A percentile compares a stretch with the other conserved stretches of the same genome.
Conservation (phyloP, 2,329 filamentous ascomycete genomes). For the Phaeosphaeriaceae sp. region DNA sequence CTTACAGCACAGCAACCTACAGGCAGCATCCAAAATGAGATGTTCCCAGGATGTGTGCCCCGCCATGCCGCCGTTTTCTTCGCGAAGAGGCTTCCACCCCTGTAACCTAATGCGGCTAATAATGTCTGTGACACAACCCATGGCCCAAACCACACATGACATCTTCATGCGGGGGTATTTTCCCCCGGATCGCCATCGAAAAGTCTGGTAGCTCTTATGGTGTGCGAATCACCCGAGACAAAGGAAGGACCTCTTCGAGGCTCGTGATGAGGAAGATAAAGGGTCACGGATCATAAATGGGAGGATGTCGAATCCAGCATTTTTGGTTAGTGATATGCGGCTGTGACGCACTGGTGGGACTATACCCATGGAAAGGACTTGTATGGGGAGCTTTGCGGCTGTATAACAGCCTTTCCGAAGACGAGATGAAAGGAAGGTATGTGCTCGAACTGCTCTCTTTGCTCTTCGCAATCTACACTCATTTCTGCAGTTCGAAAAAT, state of each 20-base stretch:
- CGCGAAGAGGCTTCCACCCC: background rate
- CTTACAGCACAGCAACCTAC: too few relatives aligned
- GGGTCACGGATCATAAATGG: background rate
- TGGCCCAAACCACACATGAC: conserved; percentile 10
- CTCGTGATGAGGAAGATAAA: background rate
- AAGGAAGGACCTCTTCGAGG: background rate
- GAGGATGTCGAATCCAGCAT: conserved; percentile 5
- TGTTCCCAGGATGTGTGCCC: too few relatives aligned
- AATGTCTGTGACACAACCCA: conserved; percentile 24
- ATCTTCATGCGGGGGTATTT: conserved; percentile 26
- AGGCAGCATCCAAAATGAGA: too few relatives aligned
- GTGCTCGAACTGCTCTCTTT: background rate
- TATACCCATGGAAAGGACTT: conserved; percentile 6
- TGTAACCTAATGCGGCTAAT: conserved; percentile 24
- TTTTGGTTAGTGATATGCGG: conserved; percentile 27
- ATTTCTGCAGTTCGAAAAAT: background rate
- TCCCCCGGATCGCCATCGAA: conserved; percentile 29
- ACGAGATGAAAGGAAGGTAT: background rate
- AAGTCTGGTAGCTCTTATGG: background rate
- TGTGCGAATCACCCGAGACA: conserved; percentile 2
- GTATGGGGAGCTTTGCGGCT: background rate
- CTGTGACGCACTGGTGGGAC: conserved; percentile 17
- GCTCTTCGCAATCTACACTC: background rate
- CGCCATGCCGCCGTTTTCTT: background rate
- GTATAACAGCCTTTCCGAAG: background rate